Evolutionary conservation across 2,329 filamentous ascomycete genomes (phyloP), one percentile per base, ranked within the genome.

Genomic region (Claviceps africana): DNA sequence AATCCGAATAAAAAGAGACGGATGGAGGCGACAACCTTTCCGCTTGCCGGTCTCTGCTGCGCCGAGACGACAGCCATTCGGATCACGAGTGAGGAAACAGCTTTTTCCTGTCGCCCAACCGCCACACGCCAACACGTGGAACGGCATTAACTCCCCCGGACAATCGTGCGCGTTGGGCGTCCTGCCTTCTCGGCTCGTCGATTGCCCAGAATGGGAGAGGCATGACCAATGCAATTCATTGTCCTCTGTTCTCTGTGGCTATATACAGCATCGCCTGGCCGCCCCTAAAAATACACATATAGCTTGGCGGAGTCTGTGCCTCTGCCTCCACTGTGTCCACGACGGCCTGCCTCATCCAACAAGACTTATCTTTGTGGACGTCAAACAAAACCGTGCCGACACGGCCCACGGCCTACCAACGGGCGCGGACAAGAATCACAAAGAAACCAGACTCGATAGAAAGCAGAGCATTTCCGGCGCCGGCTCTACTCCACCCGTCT

Each of bases 41-140:
- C n/a, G 22, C 44, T 33, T n/a, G 33, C 43, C 42, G 42, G 42
- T 25, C 40, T 13, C 49, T 45, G 22, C 49, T 35, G 46, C 49
- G 30, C 42, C 11, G 28, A 22, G 22, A 37, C 19, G 25, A 10
- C 21, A 30, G 22, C 43, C 33, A 47, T 51, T 46, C 31, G 22
- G 43, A 37, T 28, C 21, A 43, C 49, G 42, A 39, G 33, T 9
- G 30, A 33, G n/a, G 43, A 28, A 25, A 25, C 50, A 39, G 30
- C 39, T 48, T 43, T 42, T 30, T n/a, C 35, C 37, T 44, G 47
- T 51, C 33, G 42, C 42, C 48, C 52, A 51, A 51, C 48, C 48
- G 52, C 48, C 48, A 44, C 35, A 30, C 48, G 48, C 44, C 52
- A 51, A 48, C 52, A 53, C 52, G 45, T 48, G 52, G 52, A 53